Percentiles rank a stretch among this genome's conserved stretches.
Evolutionary conservation across 2,329 filamentous ascomycete species (phyloP).

Genomic region (Fusarium tjaetaba): DNA sequence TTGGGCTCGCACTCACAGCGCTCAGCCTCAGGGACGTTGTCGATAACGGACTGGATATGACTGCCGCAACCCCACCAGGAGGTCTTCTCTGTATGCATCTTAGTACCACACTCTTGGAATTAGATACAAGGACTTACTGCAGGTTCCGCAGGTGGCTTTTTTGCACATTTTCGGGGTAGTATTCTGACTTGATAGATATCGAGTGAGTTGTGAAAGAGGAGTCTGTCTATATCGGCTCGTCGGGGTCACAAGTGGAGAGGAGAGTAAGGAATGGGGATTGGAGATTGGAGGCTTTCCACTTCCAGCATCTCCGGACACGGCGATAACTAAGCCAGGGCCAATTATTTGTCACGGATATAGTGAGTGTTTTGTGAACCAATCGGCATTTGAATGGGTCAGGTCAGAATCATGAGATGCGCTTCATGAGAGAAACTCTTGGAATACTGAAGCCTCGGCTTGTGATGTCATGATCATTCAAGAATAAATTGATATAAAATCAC

Average conservation of each 20-base stretch:
- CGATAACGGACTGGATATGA: slow-evolving; percentile 71
- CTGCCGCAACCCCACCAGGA: slow-evolving; percentile 73
- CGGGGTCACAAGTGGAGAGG: slow-evolving; percentile 16
- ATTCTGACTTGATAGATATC: background rate
- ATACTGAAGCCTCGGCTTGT: background rate
- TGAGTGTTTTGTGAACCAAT: background rate
- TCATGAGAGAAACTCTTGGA: background rate
- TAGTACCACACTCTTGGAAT: background rate
- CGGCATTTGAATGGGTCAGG: background rate
- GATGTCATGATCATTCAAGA: slow-evolving; percentile 13
- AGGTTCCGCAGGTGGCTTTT: slow-evolving; percentile 69
- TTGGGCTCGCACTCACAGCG: slow-evolving; percentile 74
- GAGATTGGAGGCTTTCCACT: slow-evolving; percentile 3
- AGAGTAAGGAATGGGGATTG: slow-evolving; percentile 9
- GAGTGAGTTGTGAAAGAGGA: background rate
- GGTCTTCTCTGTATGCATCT: slow-evolving; percentile 34
- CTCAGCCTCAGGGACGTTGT: slow-evolving; percentile 64
- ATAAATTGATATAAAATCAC: background rate
- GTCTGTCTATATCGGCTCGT: background rate
- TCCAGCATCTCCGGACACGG: slow-evolving; percentile 21
- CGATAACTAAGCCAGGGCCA: slow-evolving; percentile 21
- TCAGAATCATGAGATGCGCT: background rate
- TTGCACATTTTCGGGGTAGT: slow-evolving; percentile 65
- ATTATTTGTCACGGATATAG: slow-evolving; percentile 13
- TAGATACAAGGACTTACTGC: slow-evolving; percentile 61